These are phyloP conservation scores for Xerocomus cyaneibrunnescens DNA, from an alignment of 1,284 basidiomycete genomes.

Conservation along the genomic window DNA sequence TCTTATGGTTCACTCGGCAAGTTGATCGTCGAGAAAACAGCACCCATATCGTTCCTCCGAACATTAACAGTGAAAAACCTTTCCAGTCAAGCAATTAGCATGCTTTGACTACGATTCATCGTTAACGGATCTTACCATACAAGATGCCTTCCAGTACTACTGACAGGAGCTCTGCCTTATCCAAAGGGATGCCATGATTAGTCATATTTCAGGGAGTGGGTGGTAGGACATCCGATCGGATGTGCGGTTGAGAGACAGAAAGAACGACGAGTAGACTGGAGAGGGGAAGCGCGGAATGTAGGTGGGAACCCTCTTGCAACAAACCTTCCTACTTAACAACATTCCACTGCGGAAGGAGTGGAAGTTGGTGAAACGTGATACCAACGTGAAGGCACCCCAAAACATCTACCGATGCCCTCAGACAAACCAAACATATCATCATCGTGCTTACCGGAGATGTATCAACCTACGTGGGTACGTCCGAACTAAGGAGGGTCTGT, in stretches of 20 bases:
- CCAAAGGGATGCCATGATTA: neutral
- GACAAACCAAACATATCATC: neutral
- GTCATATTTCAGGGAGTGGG: neutral
- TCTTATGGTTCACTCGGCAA: neutral
- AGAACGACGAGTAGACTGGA: too few relatives aligned
- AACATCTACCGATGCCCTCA: neutral
- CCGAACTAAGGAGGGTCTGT: too few relatives aligned
- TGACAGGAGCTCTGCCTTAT: conserved; percentile 3
- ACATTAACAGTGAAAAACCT: conserved; percentile 5
- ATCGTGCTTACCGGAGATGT: neutral
- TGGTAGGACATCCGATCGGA: too few relatives aligned
- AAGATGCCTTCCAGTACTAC: conserved; percentile 1
- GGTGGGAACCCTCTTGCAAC: neutral
- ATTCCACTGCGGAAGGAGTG: neutral
- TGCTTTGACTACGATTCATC: neutral
- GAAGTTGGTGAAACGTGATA: neutral
- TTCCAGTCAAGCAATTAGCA: neutral
- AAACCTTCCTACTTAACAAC: neutral
- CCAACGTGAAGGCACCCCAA: neutral
- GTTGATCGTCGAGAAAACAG: neutral
- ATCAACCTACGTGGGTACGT: neutral
- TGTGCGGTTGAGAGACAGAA: neutral
- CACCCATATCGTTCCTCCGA: neutral
- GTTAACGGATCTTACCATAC: neutral
- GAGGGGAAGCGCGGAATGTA: neutral